Evolutionary conservation across 768 basidiomycete genomes (phyloP).

Genomic region (Boletus coccyginus): DNA sequence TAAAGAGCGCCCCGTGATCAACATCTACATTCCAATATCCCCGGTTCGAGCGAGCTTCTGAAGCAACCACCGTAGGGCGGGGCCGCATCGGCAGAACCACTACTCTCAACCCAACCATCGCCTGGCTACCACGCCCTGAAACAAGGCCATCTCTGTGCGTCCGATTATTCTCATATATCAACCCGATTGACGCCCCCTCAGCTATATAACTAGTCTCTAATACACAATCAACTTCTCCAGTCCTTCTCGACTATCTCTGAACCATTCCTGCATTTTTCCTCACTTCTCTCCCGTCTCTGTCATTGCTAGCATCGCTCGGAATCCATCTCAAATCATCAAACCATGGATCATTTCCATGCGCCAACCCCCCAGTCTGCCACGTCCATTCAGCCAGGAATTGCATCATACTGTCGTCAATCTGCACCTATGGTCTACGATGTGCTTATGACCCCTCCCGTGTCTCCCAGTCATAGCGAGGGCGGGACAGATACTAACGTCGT

Average conservation of each 20-base stretch:
- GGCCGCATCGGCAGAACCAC: not conserved
- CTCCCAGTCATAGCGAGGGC: slow-evolving; percentile 51
- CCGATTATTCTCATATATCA: not conserved
- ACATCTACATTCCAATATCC: slow-evolving; percentile 3
- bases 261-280: not conserved
- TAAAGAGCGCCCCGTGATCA: slow-evolving; percentile 3
- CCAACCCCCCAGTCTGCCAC: slow-evolving; percentile 19
- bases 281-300: not conserved
- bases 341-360: slow-evolving; percentile 26
- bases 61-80: slow-evolving; percentile 9
- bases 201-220: slow-evolving; percentile 6
- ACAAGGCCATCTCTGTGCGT: slow-evolving; percentile 15
- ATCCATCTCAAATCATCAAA: slow-evolving; percentile 6
- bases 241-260: slow-evolving; percentile 4
- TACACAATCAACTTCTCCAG: not conserved
- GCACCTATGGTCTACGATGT: slow-evolving; percentile 48
- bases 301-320: not conserved
- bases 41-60: slow-evolving; percentile 11
- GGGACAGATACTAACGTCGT: slow-evolving; percentile 20
- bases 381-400: slow-evolving; percentile 12
- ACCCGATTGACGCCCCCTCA: slow-evolving; percentile 1
- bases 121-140: slow-evolving; percentile 4
- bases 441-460: slow-evolving; percentile 72
- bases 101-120: not conserved
- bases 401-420: slow-evolving; percentile 35